These are phyloP conservation scores for Nannochloris sp. DNA, from an alignment of 139 green algal genomes.

Conservation along the genomic window DNA sequence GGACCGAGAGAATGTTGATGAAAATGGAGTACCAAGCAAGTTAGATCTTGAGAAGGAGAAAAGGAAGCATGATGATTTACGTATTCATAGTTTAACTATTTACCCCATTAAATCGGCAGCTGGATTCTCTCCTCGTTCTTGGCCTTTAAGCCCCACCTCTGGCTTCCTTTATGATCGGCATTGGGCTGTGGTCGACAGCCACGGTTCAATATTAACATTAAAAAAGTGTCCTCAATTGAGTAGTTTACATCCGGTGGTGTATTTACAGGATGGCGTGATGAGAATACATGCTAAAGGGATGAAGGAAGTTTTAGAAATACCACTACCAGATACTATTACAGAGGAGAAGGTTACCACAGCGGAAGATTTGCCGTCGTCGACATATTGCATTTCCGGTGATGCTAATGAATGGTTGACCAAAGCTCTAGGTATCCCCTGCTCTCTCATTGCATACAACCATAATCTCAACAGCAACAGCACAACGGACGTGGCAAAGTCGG, in stretches of 20 bases:
- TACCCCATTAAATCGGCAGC: conserved; percentile 90
- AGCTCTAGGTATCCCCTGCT: conserved; percentile 53
- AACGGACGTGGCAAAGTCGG: too few species aligned
- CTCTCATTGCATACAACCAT: conserved; percentile 55
- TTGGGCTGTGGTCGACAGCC: conserved; percentile 70
- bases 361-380: too few species aligned
- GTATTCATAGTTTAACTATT: conserved; percentile 42
- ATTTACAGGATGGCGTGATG: conserved; percentile 33
- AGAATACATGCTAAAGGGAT: background rate
- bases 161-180: conserved; percentile 78
- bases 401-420: conserved; percentile 57
- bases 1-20: background rate
- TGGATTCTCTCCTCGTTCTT: conserved; percentile 16
- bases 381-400: too few species aligned
- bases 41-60: too few species aligned
- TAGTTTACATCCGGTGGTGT: conserved; percentile 40
- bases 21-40: background rate
- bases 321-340: background rate
- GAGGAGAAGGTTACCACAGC: too few species aligned
- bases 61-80: too few species aligned
- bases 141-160: conserved; percentile 45
- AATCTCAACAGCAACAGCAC: background rate
- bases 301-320: background rate
- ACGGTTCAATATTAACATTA: conserved; percentile 49
- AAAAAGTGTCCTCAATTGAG: conserved; percentile 45